Evolutionary conservation across 352 stramenopile genomes (phyloP).

Genomic region (Elongisporangium anandrum): DNA sequence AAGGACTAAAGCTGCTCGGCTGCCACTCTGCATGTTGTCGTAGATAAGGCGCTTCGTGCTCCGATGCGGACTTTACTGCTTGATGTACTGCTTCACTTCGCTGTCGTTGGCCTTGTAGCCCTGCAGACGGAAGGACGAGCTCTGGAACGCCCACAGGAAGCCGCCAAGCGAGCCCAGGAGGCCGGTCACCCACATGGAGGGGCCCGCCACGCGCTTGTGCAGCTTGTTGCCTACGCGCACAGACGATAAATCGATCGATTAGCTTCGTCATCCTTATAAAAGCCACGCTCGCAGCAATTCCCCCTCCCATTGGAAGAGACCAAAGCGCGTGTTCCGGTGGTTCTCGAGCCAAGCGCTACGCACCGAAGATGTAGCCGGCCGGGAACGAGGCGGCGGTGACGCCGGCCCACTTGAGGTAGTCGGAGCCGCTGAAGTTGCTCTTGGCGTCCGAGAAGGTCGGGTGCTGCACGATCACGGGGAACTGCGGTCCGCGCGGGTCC

Average conservation of each 20-base stretch:
- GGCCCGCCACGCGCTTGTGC: conserved; percentile 51
- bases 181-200: conserved; percentile 75
- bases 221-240: conserved; percentile 41
- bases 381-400: conserved; percentile 66
- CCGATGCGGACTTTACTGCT: conserved; percentile 11
- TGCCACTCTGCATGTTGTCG: background rate
- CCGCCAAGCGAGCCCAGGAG: conserved; percentile 69
- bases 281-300: background rate
- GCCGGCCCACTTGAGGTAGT: conserved; percentile 62
- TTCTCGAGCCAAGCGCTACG: conserved; percentile 9
- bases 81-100: conserved; percentile 69
- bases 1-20: background rate
- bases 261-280: background rate
- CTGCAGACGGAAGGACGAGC: conserved; percentile 75
- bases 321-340: background rate
- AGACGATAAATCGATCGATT: background rate
- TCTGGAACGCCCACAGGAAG: conserved; percentile 81
- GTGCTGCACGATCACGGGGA: conserved; percentile 78
- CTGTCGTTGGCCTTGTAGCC: conserved; percentile 56
- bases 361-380: conserved; percentile 74
- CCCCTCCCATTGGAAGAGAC: background rate
- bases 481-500: conserved; percentile 58
- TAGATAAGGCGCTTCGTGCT: background rate
- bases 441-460: conserved; percentile 71
- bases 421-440: conserved; percentile 54